Conservation (phyloP, 768 basidiomycete genomes). For the Phaeolepiota aurea region DNA sequence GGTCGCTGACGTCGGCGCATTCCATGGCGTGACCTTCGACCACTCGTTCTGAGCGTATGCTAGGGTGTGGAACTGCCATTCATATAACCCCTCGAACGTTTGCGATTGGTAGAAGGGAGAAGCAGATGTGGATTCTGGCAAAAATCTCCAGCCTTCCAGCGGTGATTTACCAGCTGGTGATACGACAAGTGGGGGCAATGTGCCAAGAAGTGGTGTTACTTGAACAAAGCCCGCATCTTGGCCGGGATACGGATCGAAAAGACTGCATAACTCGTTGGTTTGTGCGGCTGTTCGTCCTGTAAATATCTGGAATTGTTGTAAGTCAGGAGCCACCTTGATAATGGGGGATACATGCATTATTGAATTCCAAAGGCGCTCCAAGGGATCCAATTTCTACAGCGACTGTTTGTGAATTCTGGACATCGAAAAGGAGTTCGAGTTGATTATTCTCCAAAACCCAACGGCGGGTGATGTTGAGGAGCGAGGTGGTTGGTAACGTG, state of each 20-base stretch:
- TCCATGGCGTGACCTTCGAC: conserved; percentile 44
- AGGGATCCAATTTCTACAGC: conserved; percentile 48
- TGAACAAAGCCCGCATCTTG: conserved; percentile 49
- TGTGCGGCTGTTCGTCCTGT: conserved; percentile 42
- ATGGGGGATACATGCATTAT: conserved; percentile 30
- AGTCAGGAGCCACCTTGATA: background rate
- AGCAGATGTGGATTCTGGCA: conserved; percentile 37
- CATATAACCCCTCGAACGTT: conserved; percentile 51
- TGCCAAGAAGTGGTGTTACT: conserved; percentile 45
- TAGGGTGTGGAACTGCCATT: conserved; percentile 52
- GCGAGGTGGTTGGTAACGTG: conserved; percentile 34
- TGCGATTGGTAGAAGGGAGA: conserved; percentile 47
- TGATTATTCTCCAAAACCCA: conserved; percentile 35
- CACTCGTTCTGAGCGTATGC: conserved; percentile 51
- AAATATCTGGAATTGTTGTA: conserved; percentile 33
- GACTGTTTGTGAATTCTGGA: conserved; percentile 34
- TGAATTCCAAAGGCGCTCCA: conserved; percentile 46
- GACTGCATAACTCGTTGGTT: conserved; percentile 42
- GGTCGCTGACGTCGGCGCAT: conserved; percentile 37
- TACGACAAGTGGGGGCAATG: conserved; percentile 42
- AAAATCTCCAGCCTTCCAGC: conserved; percentile 53
- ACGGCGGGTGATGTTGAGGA: conserved; percentile 41
- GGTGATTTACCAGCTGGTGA: conserved; percentile 36
- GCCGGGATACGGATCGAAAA: conserved; percentile 52
- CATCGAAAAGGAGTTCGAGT: conserved; percentile 41